These are phyloP conservation scores for Hygrophoropsis aurantiaca DNA, from an alignment of 768 basidiomycete species.

Conservation along the genomic window DNA sequence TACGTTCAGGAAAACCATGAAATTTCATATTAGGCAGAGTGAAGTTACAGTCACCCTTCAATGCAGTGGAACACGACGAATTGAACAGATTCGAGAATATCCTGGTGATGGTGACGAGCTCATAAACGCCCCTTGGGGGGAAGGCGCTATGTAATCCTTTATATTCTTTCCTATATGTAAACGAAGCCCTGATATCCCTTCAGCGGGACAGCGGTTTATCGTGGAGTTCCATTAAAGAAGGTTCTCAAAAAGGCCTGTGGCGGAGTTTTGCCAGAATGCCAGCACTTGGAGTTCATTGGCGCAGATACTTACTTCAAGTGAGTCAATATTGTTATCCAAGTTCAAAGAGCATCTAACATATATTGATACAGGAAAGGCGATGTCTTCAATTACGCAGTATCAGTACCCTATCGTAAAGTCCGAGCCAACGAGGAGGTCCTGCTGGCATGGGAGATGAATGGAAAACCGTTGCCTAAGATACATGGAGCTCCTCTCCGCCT, in stretches of 20 bases:
- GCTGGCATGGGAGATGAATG: conserved; percentile 54
- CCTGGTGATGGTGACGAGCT: conserved; percentile 57
- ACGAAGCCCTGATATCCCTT: conserved; percentile 35
- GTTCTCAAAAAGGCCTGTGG: conserved; percentile 53
- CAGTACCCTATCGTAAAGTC: conserved; percentile 50
- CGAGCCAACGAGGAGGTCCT: conserved; percentile 46
- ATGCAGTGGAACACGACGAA: conserved; percentile 52
- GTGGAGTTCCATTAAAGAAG: conserved; percentile 54
- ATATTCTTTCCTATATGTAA: conserved; percentile 19
- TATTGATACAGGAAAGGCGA: conserved; percentile 29
- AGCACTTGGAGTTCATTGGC: conserved; percentile 56
- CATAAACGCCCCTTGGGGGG: conserved; percentile 52
- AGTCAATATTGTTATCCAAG: background rate
- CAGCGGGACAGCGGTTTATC: conserved; percentile 52
- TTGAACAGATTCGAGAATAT: conserved; percentile 51
- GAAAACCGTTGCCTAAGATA: conserved; percentile 47
- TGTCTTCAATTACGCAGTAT: conserved; percentile 46
- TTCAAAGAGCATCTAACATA: background rate
- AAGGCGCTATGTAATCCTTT: conserved; percentile 45
- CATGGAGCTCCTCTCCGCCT: conserved; percentile 52
- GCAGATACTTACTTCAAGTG: conserved; percentile 60
- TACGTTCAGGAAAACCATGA: background rate
- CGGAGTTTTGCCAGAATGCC: conserved; percentile 44
- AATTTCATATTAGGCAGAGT: conserved; percentile 33
- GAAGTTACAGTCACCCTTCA: conserved; percentile 55